Percentiles rank a stretch among this genome's conserved stretches.
phyloP scores from a whole-genome alignment of 2,329 filamentous ascomycete species.

The Pyrenochaeta sp. region DNA sequence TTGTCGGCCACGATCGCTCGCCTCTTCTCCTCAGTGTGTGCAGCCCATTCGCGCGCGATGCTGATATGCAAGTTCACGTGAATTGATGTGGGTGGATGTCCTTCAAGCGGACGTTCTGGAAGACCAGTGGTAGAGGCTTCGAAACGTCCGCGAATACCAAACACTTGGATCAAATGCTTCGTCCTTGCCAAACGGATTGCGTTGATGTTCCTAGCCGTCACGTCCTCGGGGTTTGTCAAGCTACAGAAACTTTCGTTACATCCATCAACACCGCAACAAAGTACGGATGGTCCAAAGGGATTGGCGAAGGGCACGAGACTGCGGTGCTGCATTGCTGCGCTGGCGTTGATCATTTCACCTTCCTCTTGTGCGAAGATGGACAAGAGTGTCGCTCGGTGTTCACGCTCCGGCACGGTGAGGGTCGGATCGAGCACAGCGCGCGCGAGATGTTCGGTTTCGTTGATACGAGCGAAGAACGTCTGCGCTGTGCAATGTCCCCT shows the following conservation, averaged over 20 bases:
- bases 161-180: constrained; percentile 30
- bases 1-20: constrained; percentile 9
- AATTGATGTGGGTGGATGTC: constrained; percentile 28
- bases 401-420: constrained; percentile 20
- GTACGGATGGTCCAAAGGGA: constrained; percentile 38
- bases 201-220: constrained; percentile 6
- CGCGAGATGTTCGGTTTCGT: constrained; percentile 29
- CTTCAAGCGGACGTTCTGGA: constrained; percentile 26
- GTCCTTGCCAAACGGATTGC: constrained; percentile 26
- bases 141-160: constrained; percentile 28
- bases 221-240: not conserved
- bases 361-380: constrained; percentile 35
- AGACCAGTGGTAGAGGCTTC: constrained; percentile 34
- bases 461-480: constrained; percentile 39
- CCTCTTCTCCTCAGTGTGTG: constrained; percentile 6
- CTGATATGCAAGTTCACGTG: constrained; percentile 40
- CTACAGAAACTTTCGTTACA: constrained; percentile 25
- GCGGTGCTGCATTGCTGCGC: constrained; percentile 9
- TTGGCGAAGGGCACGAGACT: constrained; percentile 32
- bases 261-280: constrained; percentile 29
- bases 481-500: constrained; percentile 39
- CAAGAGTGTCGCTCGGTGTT: constrained; percentile 24
- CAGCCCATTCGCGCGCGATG: constrained; percentile 36
- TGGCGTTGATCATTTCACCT: constrained; percentile 12
- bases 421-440: constrained; percentile 23